Evolutionary conservation across 192 early-diverging fungal genomes (phyloP), one percentile per base, ranked within the genome.

Genomic region (Linnemannia exigua): DNA sequence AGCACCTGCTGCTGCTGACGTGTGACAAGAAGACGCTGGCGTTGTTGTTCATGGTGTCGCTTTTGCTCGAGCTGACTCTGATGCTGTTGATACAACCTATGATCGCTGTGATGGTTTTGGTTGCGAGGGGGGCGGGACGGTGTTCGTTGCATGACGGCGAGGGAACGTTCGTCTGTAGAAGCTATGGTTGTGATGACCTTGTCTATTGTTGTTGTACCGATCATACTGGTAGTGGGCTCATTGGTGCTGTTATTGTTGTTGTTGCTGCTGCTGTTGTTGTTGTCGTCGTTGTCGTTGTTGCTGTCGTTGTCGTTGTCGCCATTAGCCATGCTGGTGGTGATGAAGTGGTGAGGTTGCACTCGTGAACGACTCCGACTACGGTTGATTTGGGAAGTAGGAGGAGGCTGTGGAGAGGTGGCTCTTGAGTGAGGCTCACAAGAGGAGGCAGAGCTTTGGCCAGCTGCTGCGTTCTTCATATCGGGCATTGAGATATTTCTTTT

Each of bases 331-430:
- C 35, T 17, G 19, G 36, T 66, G 67, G 79, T 41, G 67, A 67
- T 61, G 16, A 77, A 77, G 20, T 67, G 71, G n/a, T 77, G 66
- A 7, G 75, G 75, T 25, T 83, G 71, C 5, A 83, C 72, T 33
- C 71, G 38, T 58, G 54, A 75, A 16, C 81, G 75, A 46, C 75
- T 75, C 4, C 52, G 74, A 67, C 75, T 77, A 25, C 70, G 46
- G n/a, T 68, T 74, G 16, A 63, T 44, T 33, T 15, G 58, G 58
- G 36, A 28, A 73, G 71, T 20, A 72, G 52, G 8, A 31, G 20
- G 6, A 67, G 58, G 54, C 63, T 68, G 38, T 22, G 80, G 74
- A 19, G 80, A 76, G 31, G 25, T 25, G 8, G 67, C 37, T 70
- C 78, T 73, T 14, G n/a, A 44, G n/a, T 25, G 15, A 36, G 19